Evolutionary conservation across 2,329 filamentous ascomycete species (phyloP), one percentile per base, ranked within the genome.

Genomic region (Ceratocystiopsis sp.): DNA sequence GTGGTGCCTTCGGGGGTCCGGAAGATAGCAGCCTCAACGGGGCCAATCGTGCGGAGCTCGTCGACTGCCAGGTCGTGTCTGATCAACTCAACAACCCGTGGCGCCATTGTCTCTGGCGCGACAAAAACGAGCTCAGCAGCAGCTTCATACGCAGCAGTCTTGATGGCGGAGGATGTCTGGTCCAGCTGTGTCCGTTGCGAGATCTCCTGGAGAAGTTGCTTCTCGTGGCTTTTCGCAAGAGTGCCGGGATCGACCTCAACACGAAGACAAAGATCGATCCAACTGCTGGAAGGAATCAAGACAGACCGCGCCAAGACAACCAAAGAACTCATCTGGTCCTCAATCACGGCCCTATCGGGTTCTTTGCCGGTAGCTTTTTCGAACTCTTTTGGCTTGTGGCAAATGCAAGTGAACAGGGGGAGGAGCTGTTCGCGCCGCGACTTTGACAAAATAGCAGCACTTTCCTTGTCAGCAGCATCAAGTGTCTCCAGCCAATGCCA

Each of bases 71-170:
- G 68, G 58, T 96, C 86, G 25, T 71, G 60, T 43, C 71, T 67
- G 41, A 98, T 76, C 39, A 91, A 74, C 25, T 76, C 63, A 21
- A 95, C 73, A 19, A 98, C 69, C 9, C 74, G 71, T 5, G 84
- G 73, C 17, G 85, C 80, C 61, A 93, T 82, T 15, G 67, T 67
- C 37, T 91, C 82, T 0, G 91, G 91, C 5, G 89, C 83, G 21
- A 98, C 85, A 55, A 98, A 98, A 3, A 84, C 87, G 46, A 98
- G 68, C 54, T 96, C 91, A 35, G 87, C 86, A 12, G 84, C 84
- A 9, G 89, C 85, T 51, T 78, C 78, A 59, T 79, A 93, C 4
- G 89, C 83, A 42, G 89, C 89, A 36, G 65, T 61, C 53, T 75
- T 78, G 37, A 84, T 64, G 3, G 53, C 44, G 21, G 53, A 57